Percentiles rank a stretch among this genome's conserved stretches.
These are phyloP conservation scores for Chlorella vulgaris DNA, from an alignment of 139 green algal genomes.

Conservation along the genomic window DNA sequence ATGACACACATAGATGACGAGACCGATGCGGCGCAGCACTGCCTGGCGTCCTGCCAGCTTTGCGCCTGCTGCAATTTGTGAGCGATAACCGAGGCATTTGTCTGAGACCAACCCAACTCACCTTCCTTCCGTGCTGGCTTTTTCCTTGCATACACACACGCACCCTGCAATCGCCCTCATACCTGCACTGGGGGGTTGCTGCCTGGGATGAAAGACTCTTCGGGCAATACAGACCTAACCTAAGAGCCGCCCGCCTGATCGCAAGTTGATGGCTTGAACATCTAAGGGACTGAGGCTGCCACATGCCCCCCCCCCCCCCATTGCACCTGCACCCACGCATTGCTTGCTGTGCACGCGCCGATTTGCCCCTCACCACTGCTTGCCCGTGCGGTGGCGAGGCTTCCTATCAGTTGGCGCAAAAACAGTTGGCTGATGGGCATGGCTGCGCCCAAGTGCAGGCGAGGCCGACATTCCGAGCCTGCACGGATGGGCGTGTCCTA, in stretches of 20 bases:
- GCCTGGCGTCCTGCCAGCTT: slow-evolving; percentile 6
- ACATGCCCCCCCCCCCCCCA: not conserved
- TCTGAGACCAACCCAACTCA: not conserved
- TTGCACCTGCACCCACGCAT: too few species aligned
- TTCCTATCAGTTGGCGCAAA: slow-evolving; percentile 34
- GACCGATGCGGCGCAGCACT: slow-evolving; percentile 8
- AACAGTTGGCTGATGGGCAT: slow-evolving; percentile 18
- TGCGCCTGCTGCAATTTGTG: not conserved
- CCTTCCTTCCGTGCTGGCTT: not conserved
- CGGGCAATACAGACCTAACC: slow-evolving; percentile 15
- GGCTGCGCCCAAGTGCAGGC: not conserved
- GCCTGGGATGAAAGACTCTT: not conserved
- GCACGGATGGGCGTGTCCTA: slow-evolving; percentile 23
- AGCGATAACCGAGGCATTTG: slow-evolving; percentile 37
- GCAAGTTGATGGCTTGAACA: not conserved
- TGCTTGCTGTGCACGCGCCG: too few species aligned
- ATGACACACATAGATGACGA: slow-evolving; percentile 26
- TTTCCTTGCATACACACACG: not conserved
- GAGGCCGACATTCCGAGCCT: slow-evolving; percentile 30
- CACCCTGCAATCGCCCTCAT: not conserved
- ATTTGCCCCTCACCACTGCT: slow-evolving; percentile 32
- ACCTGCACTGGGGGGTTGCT: not conserved
- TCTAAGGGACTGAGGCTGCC: not conserved
- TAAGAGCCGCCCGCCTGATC: slow-evolving; percentile 1
- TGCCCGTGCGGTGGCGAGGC: slow-evolving; percentile 25